Percentiles rank a stretch among this genome's conserved stretches.
Evolutionary conservation across 805 yeast genomes (phyloP).

Genomic region (Hanseniaspora nectarophila): DNA sequence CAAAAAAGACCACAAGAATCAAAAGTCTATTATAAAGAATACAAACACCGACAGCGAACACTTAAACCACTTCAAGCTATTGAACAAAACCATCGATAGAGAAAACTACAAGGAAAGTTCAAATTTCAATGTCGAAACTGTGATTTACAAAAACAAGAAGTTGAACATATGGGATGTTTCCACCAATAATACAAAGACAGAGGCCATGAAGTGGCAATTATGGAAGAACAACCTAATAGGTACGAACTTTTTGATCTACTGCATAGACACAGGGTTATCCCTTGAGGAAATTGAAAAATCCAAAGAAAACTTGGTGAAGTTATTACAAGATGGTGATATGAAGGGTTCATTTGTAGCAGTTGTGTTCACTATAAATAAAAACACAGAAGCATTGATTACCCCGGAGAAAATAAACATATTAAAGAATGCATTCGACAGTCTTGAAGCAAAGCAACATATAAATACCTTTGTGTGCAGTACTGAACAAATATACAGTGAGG

Average conservation of each 20-base stretch:
- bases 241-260: conserved; percentile 82
- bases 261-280: conserved; percentile 45
- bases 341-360: conserved; percentile 30
- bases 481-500: background rate
- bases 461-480: background rate
- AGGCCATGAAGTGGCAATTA: conserved; percentile 44
- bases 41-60: background rate
- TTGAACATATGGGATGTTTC: conserved; percentile 90
- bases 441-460: background rate
- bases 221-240: conserved; percentile 96
- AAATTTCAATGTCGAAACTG: conserved; percentile 49
- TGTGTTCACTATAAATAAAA: background rate
- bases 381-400: background rate
- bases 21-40: background rate
- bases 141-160: conserved; percentile 65
- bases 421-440: background rate
- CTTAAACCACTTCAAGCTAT: background rate
- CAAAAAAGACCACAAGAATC: background rate
- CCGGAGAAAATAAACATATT: background rate
- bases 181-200: conserved; percentile 61
- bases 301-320: conserved; percentile 62
- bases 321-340: conserved; percentile 74
- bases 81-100: conserved; percentile 10
- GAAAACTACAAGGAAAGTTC: conserved; percentile 12
- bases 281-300: conserved; percentile 38